Evolutionary conservation across 2,329 filamentous ascomycete genomes (phyloP).

Genomic region (Alternaria viburni): DNA sequence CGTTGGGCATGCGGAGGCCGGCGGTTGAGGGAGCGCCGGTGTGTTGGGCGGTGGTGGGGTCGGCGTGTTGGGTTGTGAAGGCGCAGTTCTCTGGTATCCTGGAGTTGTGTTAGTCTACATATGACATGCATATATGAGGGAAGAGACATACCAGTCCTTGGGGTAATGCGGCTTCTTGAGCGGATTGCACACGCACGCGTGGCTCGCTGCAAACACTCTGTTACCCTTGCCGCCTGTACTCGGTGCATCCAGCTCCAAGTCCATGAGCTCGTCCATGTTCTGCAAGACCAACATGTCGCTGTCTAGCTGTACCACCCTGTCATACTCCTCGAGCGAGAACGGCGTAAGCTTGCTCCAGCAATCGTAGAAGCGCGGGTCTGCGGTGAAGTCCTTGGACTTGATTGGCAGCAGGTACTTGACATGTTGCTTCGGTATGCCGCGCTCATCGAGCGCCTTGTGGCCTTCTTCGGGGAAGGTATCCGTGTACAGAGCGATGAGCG

Average conservation of each 20-base stretch:
- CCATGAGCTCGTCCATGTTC: slow-evolving; percentile 95
- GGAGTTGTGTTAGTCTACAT: not conserved
- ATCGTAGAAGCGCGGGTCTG: slow-evolving; percentile 86
- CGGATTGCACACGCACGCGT: slow-evolving; percentile 88
- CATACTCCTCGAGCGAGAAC: slow-evolving; percentile 78
- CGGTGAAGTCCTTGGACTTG: slow-evolving; percentile 69
- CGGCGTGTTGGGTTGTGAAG: slow-evolving; percentile 63
- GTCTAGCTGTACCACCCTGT: slow-evolving; percentile 82
- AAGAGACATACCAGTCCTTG: slow-evolving; percentile 64
- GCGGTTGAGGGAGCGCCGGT: slow-evolving; percentile 57
- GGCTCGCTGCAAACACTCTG: slow-evolving; percentile 79
- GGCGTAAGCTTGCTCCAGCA: slow-evolving; percentile 87
- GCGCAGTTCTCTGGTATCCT: slow-evolving; percentile 65
- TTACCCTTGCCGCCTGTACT: slow-evolving; percentile 60
- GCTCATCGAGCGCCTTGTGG: slow-evolving; percentile 70
- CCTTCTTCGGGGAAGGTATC: slow-evolving; percentile 73
- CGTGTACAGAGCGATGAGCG: slow-evolving; percentile 83
- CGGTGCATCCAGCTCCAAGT: slow-evolving; percentile 71
- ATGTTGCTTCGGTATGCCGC: slow-evolving; percentile 71
- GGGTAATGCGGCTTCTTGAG: slow-evolving; percentile 81
- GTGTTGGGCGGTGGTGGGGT: slow-evolving; percentile 59
- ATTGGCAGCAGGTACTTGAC: slow-evolving; percentile 75
- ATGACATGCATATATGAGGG: not conserved
- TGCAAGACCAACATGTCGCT: slow-evolving; percentile 82
- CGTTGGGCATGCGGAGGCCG: slow-evolving; percentile 65